Base-by-base conservation (phyloP, 2,329 filamentous ascomycete genomes). In the Sclerotinia glacialis region DNA sequence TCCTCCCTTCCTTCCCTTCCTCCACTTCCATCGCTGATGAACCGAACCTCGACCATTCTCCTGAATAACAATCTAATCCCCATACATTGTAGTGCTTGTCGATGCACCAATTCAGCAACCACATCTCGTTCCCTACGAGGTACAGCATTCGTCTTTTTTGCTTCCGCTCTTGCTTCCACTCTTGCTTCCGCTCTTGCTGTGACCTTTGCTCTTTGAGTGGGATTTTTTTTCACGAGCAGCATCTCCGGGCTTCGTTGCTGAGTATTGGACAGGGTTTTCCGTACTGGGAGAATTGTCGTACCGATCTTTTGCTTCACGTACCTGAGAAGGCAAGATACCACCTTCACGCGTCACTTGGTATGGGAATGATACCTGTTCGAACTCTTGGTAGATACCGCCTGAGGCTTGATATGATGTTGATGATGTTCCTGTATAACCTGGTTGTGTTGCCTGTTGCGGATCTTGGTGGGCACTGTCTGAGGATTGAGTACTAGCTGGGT, bases 71-170 rank as follows among this genome's bases (percentile, higher is more conserved):
- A 2, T 4, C 7, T 5, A 18, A 52, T 2, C 5, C 26, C 49
- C 16, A 18, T 18, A 16, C 49, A 28, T 11, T 2, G 18, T 18
- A 52, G 26, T 31, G 6, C 7, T 52, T 52, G 14, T 52, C 31
- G 16, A 52, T 31, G 3, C 49, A 52, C 16, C 7, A 3, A 11
- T 21, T 28, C 26, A 18, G 28, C 16, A 21, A 52, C 12, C 7
- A 52, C 11, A 21, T 5, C 18, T 28, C 26, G 28, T 31, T 28
- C 18, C 8, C 5, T 9, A 52, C 16, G 21, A 11, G 28, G 21
- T 9, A 1, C 2, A 3, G 14, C 49, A 28, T 0, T 16, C 23
- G 11, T 0, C 3, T 0, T 5, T n/a, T 2, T 12, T 37, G 11
- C 3, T 37, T 37, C 2, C 12, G 11, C 37, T 8, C 28, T 11